These are phyloP conservation scores for Triadica sebifera DNA, from an alignment of 345 rosid species.

Conservation along the genomic window DNA sequence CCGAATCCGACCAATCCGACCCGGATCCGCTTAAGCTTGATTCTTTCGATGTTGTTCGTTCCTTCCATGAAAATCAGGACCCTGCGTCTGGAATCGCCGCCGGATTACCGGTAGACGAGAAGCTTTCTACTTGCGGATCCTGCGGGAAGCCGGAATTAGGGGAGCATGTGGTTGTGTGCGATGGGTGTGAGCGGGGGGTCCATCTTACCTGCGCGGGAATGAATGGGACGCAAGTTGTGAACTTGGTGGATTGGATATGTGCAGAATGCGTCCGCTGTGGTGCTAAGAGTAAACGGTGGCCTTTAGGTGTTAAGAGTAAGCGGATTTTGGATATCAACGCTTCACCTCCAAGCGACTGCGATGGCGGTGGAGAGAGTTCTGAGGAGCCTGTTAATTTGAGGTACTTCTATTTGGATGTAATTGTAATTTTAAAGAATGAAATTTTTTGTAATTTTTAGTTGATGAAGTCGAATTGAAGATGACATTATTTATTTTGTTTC, in stretches of 20 bases:
- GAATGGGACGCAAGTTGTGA: slow-evolving; percentile 23
- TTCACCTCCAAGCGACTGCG: slow-evolving; percentile 86
- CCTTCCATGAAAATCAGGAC: slow-evolving; percentile 58
- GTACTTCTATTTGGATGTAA: too few relatives aligned
- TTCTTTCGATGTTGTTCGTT: slow-evolving; percentile 57
- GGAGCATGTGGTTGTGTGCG: slow-evolving; percentile 68
- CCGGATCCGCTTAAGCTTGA: slow-evolving; percentile 32
- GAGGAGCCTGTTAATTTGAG: slow-evolving; percentile 49
- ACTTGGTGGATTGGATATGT: slow-evolving; percentile 76
- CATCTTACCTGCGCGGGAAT: slow-evolving; percentile 59
- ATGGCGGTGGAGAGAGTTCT: slow-evolving; percentile 35
- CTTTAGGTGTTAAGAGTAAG: slow-evolving; percentile 67
- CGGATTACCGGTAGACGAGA: slow-evolving; percentile 34
- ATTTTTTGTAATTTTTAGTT: not conserved
- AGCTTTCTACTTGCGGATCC: slow-evolving; percentile 44
- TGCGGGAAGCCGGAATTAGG: slow-evolving; percentile 47
- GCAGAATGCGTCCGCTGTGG: slow-evolving; percentile 53
- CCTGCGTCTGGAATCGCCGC: slow-evolving; percentile 59
- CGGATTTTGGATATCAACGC: slow-evolving; percentile 82
- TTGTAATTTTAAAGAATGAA: too few relatives aligned
- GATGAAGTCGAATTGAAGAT: not conserved
- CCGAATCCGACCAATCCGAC: slow-evolving; percentile 12
- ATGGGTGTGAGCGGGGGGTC: slow-evolving; percentile 86
- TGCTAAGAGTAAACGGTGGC: slow-evolving; percentile 76
- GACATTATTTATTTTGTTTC: not conserved